Conservation (phyloP, 2,329 filamentous ascomycete genomes). For the Colletotrichum shisoi region DNA sequence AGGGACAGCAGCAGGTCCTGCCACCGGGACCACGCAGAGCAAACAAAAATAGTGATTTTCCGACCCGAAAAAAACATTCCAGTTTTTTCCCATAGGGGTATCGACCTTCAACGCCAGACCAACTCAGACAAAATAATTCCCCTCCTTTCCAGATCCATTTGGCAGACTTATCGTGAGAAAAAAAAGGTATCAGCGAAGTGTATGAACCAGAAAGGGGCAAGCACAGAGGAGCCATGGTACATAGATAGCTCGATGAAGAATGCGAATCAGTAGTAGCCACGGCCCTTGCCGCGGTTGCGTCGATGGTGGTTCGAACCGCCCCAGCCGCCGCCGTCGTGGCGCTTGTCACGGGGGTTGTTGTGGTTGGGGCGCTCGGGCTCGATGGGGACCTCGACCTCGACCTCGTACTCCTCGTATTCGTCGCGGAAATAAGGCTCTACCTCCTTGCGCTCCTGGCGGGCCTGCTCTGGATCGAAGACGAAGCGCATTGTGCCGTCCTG, state of each 20-base stretch:
- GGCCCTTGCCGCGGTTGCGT: constrained; percentile 25
- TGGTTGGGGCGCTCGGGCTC: constrained; percentile 43
- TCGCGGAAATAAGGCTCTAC: constrained; percentile 75
- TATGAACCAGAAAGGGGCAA: background rate
- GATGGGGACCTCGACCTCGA: constrained; percentile 75
- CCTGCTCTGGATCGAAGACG: constrained; percentile 82
- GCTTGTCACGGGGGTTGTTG: constrained; percentile 26
- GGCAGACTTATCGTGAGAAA: background rate
- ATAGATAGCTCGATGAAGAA: background rate
- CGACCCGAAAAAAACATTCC: constrained; percentile 20
- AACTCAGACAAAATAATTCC: constrained; percentile 25
- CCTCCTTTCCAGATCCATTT: background rate
- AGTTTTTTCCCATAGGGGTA: constrained; percentile 29
- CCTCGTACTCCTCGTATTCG: constrained; percentile 78
- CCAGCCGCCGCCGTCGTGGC: constrained; percentile 24
- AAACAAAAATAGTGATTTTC: background rate
- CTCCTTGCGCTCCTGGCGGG: constrained; percentile 72
- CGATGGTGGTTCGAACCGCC: constrained; percentile 26
- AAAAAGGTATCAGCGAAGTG: background rate
- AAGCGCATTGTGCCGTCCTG: constrained; percentile 84
- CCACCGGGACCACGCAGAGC: background rate
- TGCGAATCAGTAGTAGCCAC: constrained; percentile 30
- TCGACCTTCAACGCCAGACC: constrained; percentile 33
- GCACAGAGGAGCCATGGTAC: background rate
- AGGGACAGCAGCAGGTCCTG: background rate